Evolutionary conservation across 2,329 filamentous ascomycete genomes (phyloP).

Genomic region (Pseudonectria buxi): DNA sequence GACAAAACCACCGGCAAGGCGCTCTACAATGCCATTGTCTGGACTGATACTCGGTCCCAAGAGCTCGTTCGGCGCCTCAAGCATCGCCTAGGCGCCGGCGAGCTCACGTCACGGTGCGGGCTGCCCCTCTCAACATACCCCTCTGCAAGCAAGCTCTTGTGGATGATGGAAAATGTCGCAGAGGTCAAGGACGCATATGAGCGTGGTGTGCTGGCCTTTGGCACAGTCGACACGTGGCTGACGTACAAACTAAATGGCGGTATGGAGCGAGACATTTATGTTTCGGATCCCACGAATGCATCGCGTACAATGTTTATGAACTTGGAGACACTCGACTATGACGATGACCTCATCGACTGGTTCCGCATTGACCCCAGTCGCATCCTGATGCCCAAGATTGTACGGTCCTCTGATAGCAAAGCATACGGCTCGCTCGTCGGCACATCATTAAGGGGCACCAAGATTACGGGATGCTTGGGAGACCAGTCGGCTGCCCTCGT

Average conservation of each 20-base stretch:
- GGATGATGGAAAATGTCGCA: slow-evolving; percentile 64
- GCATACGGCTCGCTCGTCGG: slow-evolving; percentile 59
- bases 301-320: slow-evolving; percentile 86
- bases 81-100: slow-evolving; percentile 55
- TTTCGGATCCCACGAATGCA: slow-evolving; percentile 78
- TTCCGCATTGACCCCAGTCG: slow-evolving; percentile 66
- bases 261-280: slow-evolving; percentile 55
- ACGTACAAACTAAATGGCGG: slow-evolving; percentile 74
- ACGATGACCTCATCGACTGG: slow-evolving; percentile 65
- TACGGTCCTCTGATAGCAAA: slow-evolving; percentile 62
- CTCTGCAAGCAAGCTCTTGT: slow-evolving; percentile 69
- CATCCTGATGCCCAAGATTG: slow-evolving; percentile 67
- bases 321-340: slow-evolving; percentile 67
- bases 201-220: slow-evolving; percentile 64
- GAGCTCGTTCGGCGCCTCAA: slow-evolving; percentile 68
- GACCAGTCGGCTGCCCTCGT: slow-evolving; percentile 78
- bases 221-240: slow-evolving; percentile 76
- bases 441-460: slow-evolving; percentile 58
- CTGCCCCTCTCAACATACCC: slow-evolving; percentile 78
- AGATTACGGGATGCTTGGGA: slow-evolving; percentile 70
- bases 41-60: slow-evolving; percentile 75
- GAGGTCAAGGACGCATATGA: slow-evolving; percentile 66
- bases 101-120: slow-evolving; percentile 62
- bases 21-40: slow-evolving; percentile 75
- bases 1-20: slow-evolving; percentile 70